Conservation (phyloP, 495 filamentous ascomycete genomes). For the Aspergillus indologenus region DNA sequence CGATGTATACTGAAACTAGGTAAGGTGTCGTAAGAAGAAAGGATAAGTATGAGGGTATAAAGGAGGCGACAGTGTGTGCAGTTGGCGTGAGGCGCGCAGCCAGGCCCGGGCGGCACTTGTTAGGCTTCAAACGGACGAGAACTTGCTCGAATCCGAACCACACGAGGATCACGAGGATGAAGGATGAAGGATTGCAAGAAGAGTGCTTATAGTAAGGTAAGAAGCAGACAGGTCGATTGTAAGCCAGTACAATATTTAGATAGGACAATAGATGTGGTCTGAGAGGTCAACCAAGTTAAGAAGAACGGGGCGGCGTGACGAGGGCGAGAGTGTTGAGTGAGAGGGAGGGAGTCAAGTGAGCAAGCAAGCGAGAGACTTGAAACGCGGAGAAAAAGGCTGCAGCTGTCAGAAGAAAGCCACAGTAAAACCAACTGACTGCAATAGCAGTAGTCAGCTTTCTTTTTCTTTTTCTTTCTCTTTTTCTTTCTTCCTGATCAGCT, state of each 20-base stretch:
- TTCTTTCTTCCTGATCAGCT: too few species aligned
- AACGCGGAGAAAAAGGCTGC: constrained; percentile 22
- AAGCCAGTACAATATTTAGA: background rate
- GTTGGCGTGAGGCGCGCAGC: constrained; percentile 15
- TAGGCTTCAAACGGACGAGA: constrained; percentile 16
- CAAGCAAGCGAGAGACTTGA: constrained; percentile 6
- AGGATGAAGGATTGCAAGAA: too few species aligned
- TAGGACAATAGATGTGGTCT: background rate
- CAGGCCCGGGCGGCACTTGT: constrained; percentile 15
- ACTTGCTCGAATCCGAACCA: constrained; percentile 9
- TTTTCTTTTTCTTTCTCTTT: too few species aligned
- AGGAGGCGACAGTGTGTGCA: background rate
- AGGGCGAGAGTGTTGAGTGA: too few species aligned
- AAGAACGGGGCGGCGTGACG: constrained; percentile 5
- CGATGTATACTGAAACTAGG: background rate
- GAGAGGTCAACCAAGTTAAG: constrained; percentile 8
- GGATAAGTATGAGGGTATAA: background rate
- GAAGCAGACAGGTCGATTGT: background rate
- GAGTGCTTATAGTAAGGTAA: too few species aligned
- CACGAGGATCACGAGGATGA: background rate
- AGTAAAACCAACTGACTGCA: background rate
- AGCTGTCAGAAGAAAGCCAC: constrained; percentile 16
- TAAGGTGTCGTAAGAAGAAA: background rate
- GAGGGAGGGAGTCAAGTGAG: too few species aligned
- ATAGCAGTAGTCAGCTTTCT: constrained; percentile 3